These are phyloP conservation scores for Blumeria hordei DNA, from an alignment of 2,329 filamentous ascomycete genomes.

Conservation along the genomic window DNA sequence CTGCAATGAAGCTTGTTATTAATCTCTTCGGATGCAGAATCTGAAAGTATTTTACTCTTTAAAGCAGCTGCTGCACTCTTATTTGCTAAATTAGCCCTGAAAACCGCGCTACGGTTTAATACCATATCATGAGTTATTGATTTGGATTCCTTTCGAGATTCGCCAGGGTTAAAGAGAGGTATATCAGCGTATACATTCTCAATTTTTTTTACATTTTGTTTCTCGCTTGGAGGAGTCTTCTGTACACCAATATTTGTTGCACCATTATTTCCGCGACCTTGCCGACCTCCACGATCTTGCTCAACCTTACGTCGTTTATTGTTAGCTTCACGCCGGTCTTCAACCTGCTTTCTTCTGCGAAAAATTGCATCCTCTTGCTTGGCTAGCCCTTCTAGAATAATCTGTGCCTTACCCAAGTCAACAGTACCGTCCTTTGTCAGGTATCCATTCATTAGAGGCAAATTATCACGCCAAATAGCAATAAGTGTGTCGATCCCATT, in stretches of 20 bases:
- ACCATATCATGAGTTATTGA: slow-evolving; percentile 70
- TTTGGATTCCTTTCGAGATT: slow-evolving; percentile 29
- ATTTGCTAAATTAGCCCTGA: slow-evolving; percentile 59
- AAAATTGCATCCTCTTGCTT: slow-evolving; percentile 92
- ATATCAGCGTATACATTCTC: slow-evolving; percentile 20
- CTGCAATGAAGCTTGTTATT: not conserved
- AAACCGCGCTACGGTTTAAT: slow-evolving; percentile 42
- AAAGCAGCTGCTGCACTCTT: slow-evolving; percentile 82
- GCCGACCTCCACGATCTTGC: slow-evolving; percentile 21
- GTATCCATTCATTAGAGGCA: slow-evolving; percentile 82
- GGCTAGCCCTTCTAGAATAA: slow-evolving; percentile 68
- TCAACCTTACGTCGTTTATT: slow-evolving; percentile 57
- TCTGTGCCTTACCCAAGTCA: slow-evolving; percentile 63
- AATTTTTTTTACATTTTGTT: slow-evolving; percentile 7
- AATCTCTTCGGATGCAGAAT: slow-evolving; percentile 9
- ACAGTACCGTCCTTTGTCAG: slow-evolving; percentile 88
- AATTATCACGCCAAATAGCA: slow-evolving; percentile 87
- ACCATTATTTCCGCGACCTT: slow-evolving; percentile 13
- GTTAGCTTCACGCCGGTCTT: slow-evolving; percentile 61
- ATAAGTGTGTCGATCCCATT: slow-evolving; percentile 92
- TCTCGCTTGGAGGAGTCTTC: slow-evolving; percentile 11
- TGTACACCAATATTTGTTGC: slow-evolving; percentile 6
- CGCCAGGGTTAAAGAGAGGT: slow-evolving; percentile 32
- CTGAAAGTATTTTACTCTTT: slow-evolving; percentile 42
- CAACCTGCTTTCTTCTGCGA: slow-evolving; percentile 59